Base-by-base conservation (phyloP, 805 yeast species). In the Barnettozyma vustinii region DNA sequence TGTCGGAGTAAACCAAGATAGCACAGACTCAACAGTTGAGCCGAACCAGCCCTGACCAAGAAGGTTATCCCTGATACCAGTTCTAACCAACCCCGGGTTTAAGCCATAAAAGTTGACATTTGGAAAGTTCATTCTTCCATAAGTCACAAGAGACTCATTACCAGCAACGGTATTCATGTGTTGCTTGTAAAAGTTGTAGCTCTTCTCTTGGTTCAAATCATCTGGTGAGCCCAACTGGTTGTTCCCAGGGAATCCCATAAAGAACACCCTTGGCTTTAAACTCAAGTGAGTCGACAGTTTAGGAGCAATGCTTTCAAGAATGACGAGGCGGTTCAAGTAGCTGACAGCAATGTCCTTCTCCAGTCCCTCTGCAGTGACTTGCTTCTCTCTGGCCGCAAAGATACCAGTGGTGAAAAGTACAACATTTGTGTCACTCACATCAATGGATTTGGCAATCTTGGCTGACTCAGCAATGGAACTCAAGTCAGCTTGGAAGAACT, bases 101-200 rank as follows among this genome's bases (percentile, higher is more conserved):
- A 71, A 58, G 1, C 76, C 76, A 52, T 52, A 70, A 33, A 66
- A 47, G 37, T 60, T 49, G n/a, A 58, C 49, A 16, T 57, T 49
- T 1, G 62, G 56, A 44, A 57, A 61, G 23, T 51, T 50, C 12
- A 47, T 21, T 1, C 51, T 56, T n/a, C 53, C 43, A 43, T 60
- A 57, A 9, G 54, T 37, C 1, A 70, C 72, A 21, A 71, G 49
- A 1, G 69, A 59, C 51, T 71, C 75, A 48, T 71, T 71, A 1
- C 72, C 73, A 2, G 74, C 74, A n/a, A 71, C 74, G 0, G 75
- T 71, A 44, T 59, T 69, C 68, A 64, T 62, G 49, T 71, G 75
- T 3, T 72, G 64, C 8, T 44, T 47, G 32, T 52, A 36, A 10
- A 58, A 57, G 9, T 58, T 56, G 54, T 71, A 71, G 1, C 45